Evolutionary conservation across 2,329 filamentous ascomycete genomes (phyloP), one percentile per base, ranked within the genome.

Genomic region (Zasmidium angulare): DNA sequence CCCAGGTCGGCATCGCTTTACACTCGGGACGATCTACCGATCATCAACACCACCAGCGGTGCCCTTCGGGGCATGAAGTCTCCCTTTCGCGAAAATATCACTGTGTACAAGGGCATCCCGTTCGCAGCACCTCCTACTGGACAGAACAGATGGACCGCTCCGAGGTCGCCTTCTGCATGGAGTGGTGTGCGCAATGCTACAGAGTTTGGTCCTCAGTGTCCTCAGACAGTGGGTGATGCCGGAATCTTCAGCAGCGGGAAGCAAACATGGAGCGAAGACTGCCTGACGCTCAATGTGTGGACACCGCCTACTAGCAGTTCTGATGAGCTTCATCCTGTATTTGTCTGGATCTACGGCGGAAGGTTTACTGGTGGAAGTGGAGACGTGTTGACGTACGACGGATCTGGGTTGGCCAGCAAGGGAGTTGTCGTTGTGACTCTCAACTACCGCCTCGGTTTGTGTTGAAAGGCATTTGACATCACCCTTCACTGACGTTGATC

Each of bases 121-220:
- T 88, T 83, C 47, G 65, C 55, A 48, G 63, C 62, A 46, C 61
- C 85, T 1, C 84, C 85, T 12, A 73, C 78, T 12, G 83, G 84
- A 1, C 68, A 77, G 50, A 86, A 86, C 66, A 80, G 85, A 3
- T 88, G 87, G 67, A 80, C 84, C 52, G 83, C 79, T 0, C 85
- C 85, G 7, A 31, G n/a, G 19, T 31, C 53, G 3, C 40, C 53
- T 14, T 4, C 21, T 26, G 21, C 53, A 26, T 55, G 53, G 53
- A 48, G 21, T 2, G 53, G 53, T 3, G 53, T 55, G 6, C 24
- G 48, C 40, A 55, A 55, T 49, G 53, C 53, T 9, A 48, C 53
- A 11, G 46, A 48, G 7, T 55, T 55, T 49, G 53, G 53, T 3
- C 53, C 53, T 19, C 43, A 55, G 17, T 55, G 40, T 22, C 43